phyloP scores from a whole-genome alignment of 2,329 filamentous ascomycete species.

The Boeremia lycopersici region DNA sequence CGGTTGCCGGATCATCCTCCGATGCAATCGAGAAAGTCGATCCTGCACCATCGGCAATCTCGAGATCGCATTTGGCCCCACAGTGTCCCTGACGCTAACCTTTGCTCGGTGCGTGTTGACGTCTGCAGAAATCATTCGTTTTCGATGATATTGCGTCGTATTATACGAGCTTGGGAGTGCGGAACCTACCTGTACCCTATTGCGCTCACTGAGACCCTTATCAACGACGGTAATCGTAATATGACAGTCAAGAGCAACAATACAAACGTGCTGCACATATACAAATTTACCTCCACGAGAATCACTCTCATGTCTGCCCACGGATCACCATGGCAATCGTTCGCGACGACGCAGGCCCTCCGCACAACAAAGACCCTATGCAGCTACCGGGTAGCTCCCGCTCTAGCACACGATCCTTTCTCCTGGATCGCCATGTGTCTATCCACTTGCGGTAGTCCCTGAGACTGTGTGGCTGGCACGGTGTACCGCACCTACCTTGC shows the following conservation, averaged over 20 bases:
- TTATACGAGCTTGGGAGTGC: background rate
- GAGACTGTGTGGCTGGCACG: constrained; percentile 12
- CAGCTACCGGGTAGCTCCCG: constrained; percentile 21
- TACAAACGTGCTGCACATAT: background rate
- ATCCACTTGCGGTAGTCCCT: constrained; percentile 10
- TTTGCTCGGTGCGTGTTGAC: constrained; percentile 22
- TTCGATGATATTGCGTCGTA: background rate
- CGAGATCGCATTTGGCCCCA: constrained; percentile 7
- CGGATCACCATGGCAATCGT: background rate
- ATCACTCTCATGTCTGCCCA: background rate
- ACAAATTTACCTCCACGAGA: background rate
- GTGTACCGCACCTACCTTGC: background rate
- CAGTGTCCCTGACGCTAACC: constrained; percentile 33
- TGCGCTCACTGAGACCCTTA: background rate
- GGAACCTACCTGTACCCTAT: background rate
- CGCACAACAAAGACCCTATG: constrained; percentile 2
- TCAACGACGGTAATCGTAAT: too few species aligned
- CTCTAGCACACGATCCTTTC: constrained; percentile 13
- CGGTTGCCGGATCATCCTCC: constrained; percentile 15
- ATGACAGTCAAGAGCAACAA: too few species aligned
- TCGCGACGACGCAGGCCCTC: constrained; percentile 5
- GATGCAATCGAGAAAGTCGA: constrained; percentile 26
- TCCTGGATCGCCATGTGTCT: constrained; percentile 21
- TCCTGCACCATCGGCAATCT: constrained; percentile 32
- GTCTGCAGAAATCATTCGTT: constrained; percentile 13